phyloP scores from a whole-genome alignment of 345 rosid species.

The Melaleuca quinquenervia region DNA sequence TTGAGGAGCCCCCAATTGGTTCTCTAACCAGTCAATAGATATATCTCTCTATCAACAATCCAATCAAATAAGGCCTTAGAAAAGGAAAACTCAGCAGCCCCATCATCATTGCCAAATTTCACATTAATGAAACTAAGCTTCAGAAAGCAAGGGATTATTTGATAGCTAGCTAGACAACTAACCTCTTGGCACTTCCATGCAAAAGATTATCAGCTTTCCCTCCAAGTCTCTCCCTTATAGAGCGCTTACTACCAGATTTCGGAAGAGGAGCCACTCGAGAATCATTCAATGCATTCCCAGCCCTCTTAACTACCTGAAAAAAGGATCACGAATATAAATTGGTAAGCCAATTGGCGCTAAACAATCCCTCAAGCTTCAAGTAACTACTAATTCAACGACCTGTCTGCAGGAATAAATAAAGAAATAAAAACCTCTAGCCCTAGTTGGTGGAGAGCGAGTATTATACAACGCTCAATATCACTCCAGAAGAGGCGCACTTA shows the following conservation, averaged over 20 bases:
- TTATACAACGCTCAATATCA: not conserved
- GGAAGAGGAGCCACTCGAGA: not conserved
- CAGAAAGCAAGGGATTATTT: not conserved
- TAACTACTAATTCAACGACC: not conserved
- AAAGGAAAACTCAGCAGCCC: not conserved
- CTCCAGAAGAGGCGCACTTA: not conserved
- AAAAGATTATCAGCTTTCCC: not conserved
- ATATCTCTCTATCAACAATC: not conserved
- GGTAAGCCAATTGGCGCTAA: not conserved
- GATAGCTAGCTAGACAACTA: not conserved
- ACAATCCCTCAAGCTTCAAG: not conserved
- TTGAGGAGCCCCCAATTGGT: not conserved
- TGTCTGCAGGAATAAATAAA: not conserved
- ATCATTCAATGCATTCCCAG: not conserved
- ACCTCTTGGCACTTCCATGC: slow-evolving; percentile 17
- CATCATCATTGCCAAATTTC: not conserved
- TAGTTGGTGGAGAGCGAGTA: not conserved
- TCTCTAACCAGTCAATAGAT: not conserved
- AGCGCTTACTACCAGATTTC: slow-evolving; percentile 15
- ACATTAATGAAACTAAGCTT: not conserved
- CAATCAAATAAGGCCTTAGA: not conserved
- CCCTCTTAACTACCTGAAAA: slow-evolving; percentile 23
- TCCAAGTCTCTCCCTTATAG: slow-evolving; percentile 6
- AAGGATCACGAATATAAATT: not conserved
- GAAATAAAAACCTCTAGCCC: too few species aligned